Percentiles rank a stretch among this genome's conserved stretches.
Evolutionary conservation across 2,329 filamentous ascomycete species (phyloP).

Genomic region (Bimuria novae-zelandiae): DNA sequence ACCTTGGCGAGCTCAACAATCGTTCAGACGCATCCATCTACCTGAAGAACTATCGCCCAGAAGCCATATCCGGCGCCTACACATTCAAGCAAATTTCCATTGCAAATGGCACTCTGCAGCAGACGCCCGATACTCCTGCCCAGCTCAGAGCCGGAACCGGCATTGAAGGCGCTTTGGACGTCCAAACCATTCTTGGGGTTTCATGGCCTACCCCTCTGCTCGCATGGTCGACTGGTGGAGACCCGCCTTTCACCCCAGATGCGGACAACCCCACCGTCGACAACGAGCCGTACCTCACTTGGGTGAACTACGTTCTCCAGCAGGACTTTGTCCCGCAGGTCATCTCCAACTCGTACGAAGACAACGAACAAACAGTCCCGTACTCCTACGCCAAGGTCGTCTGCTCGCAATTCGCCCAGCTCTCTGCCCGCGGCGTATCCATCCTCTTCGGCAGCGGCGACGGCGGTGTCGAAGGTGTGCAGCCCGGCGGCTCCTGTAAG

Average conservation of each 20-base stretch:
- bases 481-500: slow-evolving; percentile 52
- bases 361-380: slow-evolving; percentile 68
- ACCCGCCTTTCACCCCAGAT: slow-evolving; percentile 58
- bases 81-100: slow-evolving; percentile 64
- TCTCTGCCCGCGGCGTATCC: slow-evolving; percentile 69
- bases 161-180: slow-evolving; percentile 67
- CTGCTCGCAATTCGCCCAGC: slow-evolving; percentile 67
- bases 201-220: slow-evolving; percentile 59
- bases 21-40: slow-evolving; percentile 63
- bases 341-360: slow-evolving; percentile 69
- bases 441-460: slow-evolving; percentile 70
- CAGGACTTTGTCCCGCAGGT: slow-evolving; percentile 64
- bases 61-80: slow-evolving; percentile 51
- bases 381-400: slow-evolving; percentile 63
- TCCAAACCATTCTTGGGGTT: slow-evolving; percentile 64
- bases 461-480: slow-evolving; percentile 56
- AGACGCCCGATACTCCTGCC: slow-evolving; percentile 45
- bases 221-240: slow-evolving; percentile 65
- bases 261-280: slow-evolving; percentile 49
- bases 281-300: slow-evolving; percentile 72
- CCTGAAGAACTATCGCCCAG: slow-evolving; percentile 58
- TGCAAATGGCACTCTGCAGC: slow-evolving; percentile 58
- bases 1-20: slow-evolving; percentile 55
- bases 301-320: slow-evolving; percentile 62
- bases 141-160: slow-evolving; percentile 42